Conservation (phyloP, 371 early-diverging fungal genomes). For the Mucor mucedo region DNA sequence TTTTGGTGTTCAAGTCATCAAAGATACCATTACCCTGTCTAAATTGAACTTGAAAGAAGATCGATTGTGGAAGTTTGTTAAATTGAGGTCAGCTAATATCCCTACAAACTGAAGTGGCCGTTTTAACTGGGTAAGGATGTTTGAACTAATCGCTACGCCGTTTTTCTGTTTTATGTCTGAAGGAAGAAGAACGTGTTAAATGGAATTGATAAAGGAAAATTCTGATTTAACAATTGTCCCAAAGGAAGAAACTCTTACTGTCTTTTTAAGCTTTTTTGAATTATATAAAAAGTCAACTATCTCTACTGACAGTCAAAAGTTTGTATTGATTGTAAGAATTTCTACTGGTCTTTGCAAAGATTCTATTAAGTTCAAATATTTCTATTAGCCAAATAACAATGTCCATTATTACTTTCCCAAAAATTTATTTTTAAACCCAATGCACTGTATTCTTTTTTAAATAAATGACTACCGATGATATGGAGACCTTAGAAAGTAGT, state of each 20-base stretch:
- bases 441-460: too few species aligned
- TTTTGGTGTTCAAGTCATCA: too few species aligned
- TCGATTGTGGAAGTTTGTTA: conserved; percentile 13
- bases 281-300: conserved; percentile 14
- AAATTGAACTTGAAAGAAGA: conserved; percentile 10
- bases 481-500: too few species aligned
- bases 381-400: too few species aligned
- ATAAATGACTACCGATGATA: too few species aligned
- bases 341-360: too few species aligned
- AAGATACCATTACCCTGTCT: background rate
- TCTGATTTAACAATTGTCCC: conserved; percentile 10
- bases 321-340: too few species aligned
- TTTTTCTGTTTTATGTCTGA: conserved; percentile 11
- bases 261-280: conserved; percentile 13
- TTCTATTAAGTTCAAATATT: too few species aligned
- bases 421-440: too few species aligned
- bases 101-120: conserved; percentile 70
- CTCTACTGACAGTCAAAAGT: too few species aligned
- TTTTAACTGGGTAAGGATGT: conserved; percentile 74
- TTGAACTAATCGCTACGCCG: conserved; percentile 19
- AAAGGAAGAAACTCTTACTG: conserved; percentile 17
- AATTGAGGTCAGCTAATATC: conserved; percentile 75
- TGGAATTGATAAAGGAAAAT: conserved; percentile 14
- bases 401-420: too few species aligned
- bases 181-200: too few species aligned